phyloP scores from a whole-genome alignment of 208 protist genomes.

The Crithidia bombi region DNA sequence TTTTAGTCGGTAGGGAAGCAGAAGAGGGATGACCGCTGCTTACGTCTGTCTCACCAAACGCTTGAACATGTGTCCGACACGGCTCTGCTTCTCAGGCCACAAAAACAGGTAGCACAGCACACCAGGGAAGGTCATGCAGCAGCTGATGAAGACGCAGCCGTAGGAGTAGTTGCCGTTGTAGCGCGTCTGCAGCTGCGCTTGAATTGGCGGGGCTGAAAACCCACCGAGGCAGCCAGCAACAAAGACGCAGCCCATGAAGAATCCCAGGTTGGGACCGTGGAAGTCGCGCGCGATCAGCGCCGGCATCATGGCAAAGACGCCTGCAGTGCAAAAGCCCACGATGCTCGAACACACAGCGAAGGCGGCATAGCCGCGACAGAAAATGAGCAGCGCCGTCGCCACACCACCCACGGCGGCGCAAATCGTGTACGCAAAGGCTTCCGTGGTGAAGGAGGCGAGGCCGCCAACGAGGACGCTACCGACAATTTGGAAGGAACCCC shows the following conservation, averaged over 20 bases:
- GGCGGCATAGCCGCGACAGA: constrained; percentile 72
- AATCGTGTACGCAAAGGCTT: constrained; percentile 64
- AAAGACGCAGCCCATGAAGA: constrained; percentile 79
- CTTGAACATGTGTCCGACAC: constrained; percentile 25
- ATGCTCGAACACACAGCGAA: constrained; percentile 63
- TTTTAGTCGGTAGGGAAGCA: not conserved
- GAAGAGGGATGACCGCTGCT: not conserved
- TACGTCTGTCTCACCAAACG: constrained; percentile 13
- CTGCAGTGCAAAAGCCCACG: constrained; percentile 83
- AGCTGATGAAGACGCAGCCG: constrained; percentile 80
- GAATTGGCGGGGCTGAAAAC: constrained; percentile 76
- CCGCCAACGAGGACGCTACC: constrained; percentile 69
- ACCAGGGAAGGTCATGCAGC: constrained; percentile 59
- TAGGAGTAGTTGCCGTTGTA: constrained; percentile 81
- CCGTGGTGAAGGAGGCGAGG: constrained; percentile 54
- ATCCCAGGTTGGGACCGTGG: constrained; percentile 80
- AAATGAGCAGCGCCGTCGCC: constrained; percentile 43
- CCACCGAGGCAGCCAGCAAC: constrained; percentile 74
- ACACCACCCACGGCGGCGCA: constrained; percentile 60
- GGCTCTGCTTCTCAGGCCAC: constrained; percentile 62
- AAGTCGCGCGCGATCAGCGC: constrained; percentile 68
- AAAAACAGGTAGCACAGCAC: constrained; percentile 68
- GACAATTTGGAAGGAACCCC: constrained; percentile 74
- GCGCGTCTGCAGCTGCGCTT: constrained; percentile 62
- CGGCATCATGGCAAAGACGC: constrained; percentile 85